phyloP scores from a whole-genome alignment of 257 asterid species.

The Cinchona pubescens region DNA sequence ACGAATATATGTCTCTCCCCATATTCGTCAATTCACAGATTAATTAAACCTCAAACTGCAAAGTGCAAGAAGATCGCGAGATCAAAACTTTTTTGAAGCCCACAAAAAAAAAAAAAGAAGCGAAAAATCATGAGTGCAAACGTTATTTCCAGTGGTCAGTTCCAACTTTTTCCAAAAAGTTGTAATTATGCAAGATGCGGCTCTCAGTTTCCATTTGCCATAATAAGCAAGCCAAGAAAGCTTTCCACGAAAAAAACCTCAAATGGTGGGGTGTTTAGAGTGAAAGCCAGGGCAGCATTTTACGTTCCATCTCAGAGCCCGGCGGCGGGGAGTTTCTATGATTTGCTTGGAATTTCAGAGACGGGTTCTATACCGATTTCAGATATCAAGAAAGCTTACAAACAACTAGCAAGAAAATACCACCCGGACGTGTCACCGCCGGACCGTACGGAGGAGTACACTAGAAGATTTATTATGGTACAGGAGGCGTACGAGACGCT shows the following conservation, averaged over 20 bases:
- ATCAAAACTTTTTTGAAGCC: neutral
- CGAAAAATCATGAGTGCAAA: slow-evolving; percentile 9
- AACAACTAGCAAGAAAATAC: slow-evolving; percentile 47
- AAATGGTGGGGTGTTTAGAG: no score
- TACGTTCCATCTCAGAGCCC: slow-evolving; percentile 23
- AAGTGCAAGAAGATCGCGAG: no score
- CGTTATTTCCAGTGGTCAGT: neutral
- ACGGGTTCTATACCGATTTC: slow-evolving; percentile 29
- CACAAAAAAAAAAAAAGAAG: no score
- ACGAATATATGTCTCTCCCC: no score
- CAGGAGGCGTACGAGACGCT: slow-evolving; percentile 58
- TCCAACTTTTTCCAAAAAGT: slow-evolving; percentile 5
- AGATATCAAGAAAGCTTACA: slow-evolving; percentile 62
- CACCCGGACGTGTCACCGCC: slow-evolving; percentile 73
- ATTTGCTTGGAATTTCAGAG: slow-evolving; percentile 49
- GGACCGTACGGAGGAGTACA: slow-evolving; percentile 51
- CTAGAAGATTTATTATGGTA: slow-evolving; percentile 46
- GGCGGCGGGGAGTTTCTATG: slow-evolving; percentile 39
- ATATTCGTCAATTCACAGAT: no score
- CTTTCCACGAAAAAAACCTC: no score
- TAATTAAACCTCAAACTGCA: neutral
- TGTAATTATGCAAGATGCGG: neutral
- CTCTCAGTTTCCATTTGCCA: slow-evolving; percentile 12
- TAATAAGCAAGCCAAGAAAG: neutral
- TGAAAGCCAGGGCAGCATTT: slow-evolving; percentile 23